phyloP scores from a whole-genome alignment of 1,284 basidiomycete species.

The Lignosus rhinocerotis region DNA sequence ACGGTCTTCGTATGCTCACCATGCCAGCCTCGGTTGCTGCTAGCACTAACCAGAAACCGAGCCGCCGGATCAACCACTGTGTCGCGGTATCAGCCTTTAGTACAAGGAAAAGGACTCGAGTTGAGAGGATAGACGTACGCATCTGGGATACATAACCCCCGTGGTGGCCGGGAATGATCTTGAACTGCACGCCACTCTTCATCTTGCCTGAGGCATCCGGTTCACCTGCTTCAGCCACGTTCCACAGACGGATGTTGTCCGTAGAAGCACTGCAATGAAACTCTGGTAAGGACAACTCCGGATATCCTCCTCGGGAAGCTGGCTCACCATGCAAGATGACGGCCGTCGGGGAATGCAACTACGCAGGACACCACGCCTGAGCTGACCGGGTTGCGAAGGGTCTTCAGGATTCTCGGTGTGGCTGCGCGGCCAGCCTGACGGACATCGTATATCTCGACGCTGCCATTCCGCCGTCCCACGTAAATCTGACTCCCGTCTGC shows the following conservation, averaged over 20 bases:
- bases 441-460: slow-evolving; percentile 94
- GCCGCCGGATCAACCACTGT: slow-evolving; percentile 86
- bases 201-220: slow-evolving; percentile 57
- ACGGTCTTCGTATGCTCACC: slow-evolving; percentile 88
- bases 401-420: slow-evolving; percentile 77
- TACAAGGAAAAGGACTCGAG: not conserved
- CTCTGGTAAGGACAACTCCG: not conserved
- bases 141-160: slow-evolving; percentile 91
- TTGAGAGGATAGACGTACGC: slow-evolving; percentile 44
- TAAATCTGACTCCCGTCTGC: slow-evolving; percentile 87
- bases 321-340: slow-evolving; percentile 85
- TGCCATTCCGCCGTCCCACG: slow-evolving; percentile 89
- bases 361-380: slow-evolving; percentile 93
- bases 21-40: slow-evolving; percentile 94
- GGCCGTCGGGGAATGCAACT: slow-evolving; percentile 86
- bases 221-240: slow-evolving; percentile 78
- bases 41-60: slow-evolving; percentile 87
- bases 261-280: slow-evolving; percentile 70
- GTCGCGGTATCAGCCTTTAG: slow-evolving; percentile 9
- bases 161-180: slow-evolving; percentile 96
- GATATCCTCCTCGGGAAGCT: not conserved
- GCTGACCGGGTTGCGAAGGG: slow-evolving; percentile 82
- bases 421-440: slow-evolving; percentile 59
- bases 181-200: slow-evolving; percentile 80
- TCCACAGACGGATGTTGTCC: slow-evolving; percentile 95